phyloP scores from a whole-genome alignment of 441 rosid genomes.

The Omphalea diandra region DNA sequence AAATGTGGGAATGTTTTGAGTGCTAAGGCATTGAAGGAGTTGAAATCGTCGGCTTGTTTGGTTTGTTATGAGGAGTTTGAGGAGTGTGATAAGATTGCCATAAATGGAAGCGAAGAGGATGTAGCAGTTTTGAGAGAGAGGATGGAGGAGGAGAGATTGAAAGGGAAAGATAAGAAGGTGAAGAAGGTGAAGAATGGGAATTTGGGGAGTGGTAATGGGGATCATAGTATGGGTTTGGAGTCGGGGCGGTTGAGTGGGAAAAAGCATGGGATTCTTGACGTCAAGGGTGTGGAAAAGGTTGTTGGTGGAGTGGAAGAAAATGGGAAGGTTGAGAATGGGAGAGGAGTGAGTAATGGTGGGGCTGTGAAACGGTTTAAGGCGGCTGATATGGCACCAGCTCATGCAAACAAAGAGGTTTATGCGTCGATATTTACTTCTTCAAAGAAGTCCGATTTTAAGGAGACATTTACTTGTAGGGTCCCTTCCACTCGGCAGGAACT shows the following conservation, averaged over 20 bases:
- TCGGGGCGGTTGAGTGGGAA: slow-evolving; percentile 24
- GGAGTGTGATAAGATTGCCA: slow-evolving; percentile 66
- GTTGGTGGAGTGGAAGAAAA: slow-evolving; percentile 39
- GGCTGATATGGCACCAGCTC: slow-evolving; percentile 50
- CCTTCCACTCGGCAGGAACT: slow-evolving; percentile 86
- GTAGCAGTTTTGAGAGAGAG: slow-evolving; percentile 57
- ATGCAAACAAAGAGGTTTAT: slow-evolving; percentile 76
- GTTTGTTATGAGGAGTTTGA: slow-evolving; percentile 73
- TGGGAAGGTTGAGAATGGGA: slow-evolving; percentile 41
- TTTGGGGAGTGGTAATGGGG: slow-evolving; percentile 22
- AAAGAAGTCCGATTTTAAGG: slow-evolving; percentile 65
- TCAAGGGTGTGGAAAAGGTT: slow-evolving; percentile 43
- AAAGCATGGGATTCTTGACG: slow-evolving; percentile 39
- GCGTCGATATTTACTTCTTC: slow-evolving; percentile 85
- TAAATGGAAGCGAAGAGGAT: slow-evolving; percentile 86
- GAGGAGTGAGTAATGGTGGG: slow-evolving; percentile 32
- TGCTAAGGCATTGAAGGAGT: slow-evolving; percentile 86
- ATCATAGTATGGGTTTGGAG: slow-evolving; percentile 13
- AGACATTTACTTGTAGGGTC: slow-evolving; percentile 87
- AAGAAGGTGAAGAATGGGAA: slow-evolving; percentile 48
- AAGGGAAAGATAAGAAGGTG: slow-evolving; percentile 48
- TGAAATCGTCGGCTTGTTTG: slow-evolving; percentile 74
- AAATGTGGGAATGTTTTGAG: slow-evolving; percentile 92
- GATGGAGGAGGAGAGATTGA: slow-evolving; percentile 67
- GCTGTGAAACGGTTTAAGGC: slow-evolving; percentile 68